Evolutionary conservation across 768 basidiomycete species (phyloP).

Genomic region (Tulasnella sp.): DNA sequence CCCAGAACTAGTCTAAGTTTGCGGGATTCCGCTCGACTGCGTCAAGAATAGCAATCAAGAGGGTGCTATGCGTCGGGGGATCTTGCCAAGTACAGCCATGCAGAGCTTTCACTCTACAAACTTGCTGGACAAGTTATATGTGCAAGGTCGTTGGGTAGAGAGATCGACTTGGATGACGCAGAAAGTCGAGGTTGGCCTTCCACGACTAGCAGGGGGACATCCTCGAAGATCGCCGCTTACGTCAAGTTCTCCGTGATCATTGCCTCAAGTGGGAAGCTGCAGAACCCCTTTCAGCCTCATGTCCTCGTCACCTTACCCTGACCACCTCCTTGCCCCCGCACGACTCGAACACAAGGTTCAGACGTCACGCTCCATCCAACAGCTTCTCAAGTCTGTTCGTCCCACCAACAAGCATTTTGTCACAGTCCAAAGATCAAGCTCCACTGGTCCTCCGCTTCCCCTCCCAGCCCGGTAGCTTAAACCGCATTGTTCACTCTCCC

Average conservation of each 20-base stretch:
- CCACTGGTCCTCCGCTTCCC: not conserved
- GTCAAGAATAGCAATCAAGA: not conserved
- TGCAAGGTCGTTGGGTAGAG: not conserved
- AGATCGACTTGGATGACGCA: not conserved
- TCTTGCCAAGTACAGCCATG: not conserved
- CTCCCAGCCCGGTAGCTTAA: constrained; percentile 1
- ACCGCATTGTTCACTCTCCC: not conserved
- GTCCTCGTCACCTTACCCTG: not conserved
- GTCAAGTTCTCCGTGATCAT: not conserved
- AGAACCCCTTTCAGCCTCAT: not conserved
- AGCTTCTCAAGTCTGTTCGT: not conserved
- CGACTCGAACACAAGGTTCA: not conserved
- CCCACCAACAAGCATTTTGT: not conserved
- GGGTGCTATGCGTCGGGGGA: not conserved
- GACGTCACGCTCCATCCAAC: not conserved
- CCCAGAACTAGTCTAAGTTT: not conserved
- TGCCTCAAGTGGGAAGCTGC: not conserved
- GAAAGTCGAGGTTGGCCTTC: not conserved
- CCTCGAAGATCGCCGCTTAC: not conserved
- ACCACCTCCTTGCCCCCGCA: not conserved
- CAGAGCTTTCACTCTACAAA: not conserved
- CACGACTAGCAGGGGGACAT: not conserved
- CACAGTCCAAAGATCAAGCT: constrained; percentile 2
- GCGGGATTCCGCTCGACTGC: not conserved
- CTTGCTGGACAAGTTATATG: not conserved